Evolutionary conservation across 139 green algal species (phyloP), one percentile per base, ranked within the genome.

Genomic region (Asterochloris sp.): DNA sequence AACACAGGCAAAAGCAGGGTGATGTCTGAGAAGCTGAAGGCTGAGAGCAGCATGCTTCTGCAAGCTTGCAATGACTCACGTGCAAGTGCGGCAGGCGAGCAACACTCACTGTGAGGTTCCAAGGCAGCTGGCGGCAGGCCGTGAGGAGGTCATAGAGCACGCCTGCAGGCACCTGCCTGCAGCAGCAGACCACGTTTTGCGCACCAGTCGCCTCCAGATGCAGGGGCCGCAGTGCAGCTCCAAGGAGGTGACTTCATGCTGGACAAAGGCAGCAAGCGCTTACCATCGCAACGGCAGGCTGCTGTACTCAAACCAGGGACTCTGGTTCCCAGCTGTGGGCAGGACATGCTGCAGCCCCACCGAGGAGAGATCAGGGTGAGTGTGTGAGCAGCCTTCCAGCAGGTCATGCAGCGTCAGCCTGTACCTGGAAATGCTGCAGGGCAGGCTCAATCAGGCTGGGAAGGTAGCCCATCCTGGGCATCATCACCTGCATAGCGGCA

Each of bases 271-370:
- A 54, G 38, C 38, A 54, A 54, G 2, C 38, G 38, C 74, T 28
- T 80, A 80, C 76, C 76, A 80, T n/a, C 76, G 76, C 12, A 80
- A 23, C 23, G 76, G 76, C 24, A 80, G 61, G 60, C 76, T 62
- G 47, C 68, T 62, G 47, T 80, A n/a, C 24, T 80, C 76, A 47
- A 80, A 80, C 76, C 76, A 80, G 12, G 76, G 76, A 60, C 60
- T 80, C 12, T 80, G 67, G 11, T 80, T 80, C 8, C 67, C 60
- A 14, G 67, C 76, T 14, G 76, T 61, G 6, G 76, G 76, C 60
- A 80, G 24, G 47, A 80, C 76, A 47, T 80, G 76, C 76, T 80
- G 76, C 60, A 54, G 1, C 21, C 66, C 69, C 15, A 15, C 76
- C 28, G 12, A 24, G 27, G 29, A 29, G 24, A 28, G 13, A 54